Base-by-base conservation (phyloP, 352 stramenopile genomes). In the Phytophthora macrochlamydospora region DNA sequence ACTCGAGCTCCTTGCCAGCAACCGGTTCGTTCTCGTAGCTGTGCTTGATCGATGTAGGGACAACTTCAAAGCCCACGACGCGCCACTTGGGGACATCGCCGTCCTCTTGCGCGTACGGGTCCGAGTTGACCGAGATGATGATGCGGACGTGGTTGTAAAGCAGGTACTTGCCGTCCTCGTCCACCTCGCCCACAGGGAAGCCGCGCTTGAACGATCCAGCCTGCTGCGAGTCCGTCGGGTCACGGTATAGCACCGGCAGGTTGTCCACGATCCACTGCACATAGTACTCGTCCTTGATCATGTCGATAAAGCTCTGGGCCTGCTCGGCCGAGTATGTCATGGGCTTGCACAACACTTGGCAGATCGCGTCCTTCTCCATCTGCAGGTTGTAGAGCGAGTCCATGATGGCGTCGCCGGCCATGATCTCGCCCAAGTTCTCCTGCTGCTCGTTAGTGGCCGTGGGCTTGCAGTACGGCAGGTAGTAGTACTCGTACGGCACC, bases 401-500 rank as follows among this genome's bases (percentile, higher is more conserved):
- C 86, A 96, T 94, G 73, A 98, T 95, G 32, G 86, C 82, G 62
- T 97, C 92, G 11, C 93, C 93, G 1, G 88, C 79, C 81, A 98
- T 94, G 72, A 97, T 97, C 78, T 97, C 91, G 55, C 93, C 93
- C 40, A 98, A 68, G 79, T 98, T 98, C 69, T 97, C 91, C 52
- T 89, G 79, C 65, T 95, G 79, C 70, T 95, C 87, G 44, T 94
- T 83, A 28, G 91, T 97, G 59, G 77, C 59, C 59, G 81, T 76
- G 18, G 87, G 85, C 64, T 85, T 83, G 79, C 92, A 99, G 69
- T 89, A 98, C 56, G 96, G 97, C 30, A 99, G 80, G 73, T 98
- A 96, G 81, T 99, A 99, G 76, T 99, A 99, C 77, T 99, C 97
- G 76, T 98, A 99, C 46, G 97, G 97, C 59, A 99, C 86, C 59